A percentile compares a stretch with the other conserved stretches of the same genome.
Conservation (phyloP, 192 early-diverging fungal species). For the Podila epicladia region DNA sequence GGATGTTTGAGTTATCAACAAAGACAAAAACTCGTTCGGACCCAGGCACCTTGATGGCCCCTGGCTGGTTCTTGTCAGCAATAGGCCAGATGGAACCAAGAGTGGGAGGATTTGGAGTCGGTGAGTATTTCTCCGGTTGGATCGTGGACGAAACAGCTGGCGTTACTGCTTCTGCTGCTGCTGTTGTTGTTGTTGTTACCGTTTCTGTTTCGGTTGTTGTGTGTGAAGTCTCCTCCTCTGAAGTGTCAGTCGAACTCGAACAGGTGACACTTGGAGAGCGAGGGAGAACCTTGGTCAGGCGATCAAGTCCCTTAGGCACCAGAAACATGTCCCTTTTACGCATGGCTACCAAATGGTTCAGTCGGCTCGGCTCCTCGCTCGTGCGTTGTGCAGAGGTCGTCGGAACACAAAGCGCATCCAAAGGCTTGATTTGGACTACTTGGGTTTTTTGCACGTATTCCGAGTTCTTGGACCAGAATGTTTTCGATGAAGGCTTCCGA, state of each 20-base stretch:
- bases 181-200: too few relatives aligned
- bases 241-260: too few relatives aligned
- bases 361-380: constrained; percentile 23
- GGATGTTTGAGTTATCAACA: constrained; percentile 60
- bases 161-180: too few relatives aligned
- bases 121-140: too few relatives aligned
- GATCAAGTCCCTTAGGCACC: not conserved
- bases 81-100: too few relatives aligned
- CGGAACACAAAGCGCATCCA: not conserved
- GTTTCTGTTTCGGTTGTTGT: too few relatives aligned
- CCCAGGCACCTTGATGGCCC: too few relatives aligned
- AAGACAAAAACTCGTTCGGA: constrained; percentile 47
- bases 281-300: constrained; percentile 4
- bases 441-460: not conserved
- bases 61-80: too few relatives aligned
- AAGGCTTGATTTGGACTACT: not conserved
- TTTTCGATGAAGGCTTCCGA: not conserved
- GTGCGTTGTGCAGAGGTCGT: constrained; percentile 23
- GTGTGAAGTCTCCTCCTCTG: too few relatives aligned
- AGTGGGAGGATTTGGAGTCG: too few relatives aligned
- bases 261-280: not conserved
- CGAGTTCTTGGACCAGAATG: not conserved
- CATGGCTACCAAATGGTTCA: constrained; percentile 22
- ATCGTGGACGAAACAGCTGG: too few relatives aligned
- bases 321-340: constrained; percentile 15